phyloP scores from a whole-genome alignment of 139 green algal genomes.

The Nannochloris sp. region DNA sequence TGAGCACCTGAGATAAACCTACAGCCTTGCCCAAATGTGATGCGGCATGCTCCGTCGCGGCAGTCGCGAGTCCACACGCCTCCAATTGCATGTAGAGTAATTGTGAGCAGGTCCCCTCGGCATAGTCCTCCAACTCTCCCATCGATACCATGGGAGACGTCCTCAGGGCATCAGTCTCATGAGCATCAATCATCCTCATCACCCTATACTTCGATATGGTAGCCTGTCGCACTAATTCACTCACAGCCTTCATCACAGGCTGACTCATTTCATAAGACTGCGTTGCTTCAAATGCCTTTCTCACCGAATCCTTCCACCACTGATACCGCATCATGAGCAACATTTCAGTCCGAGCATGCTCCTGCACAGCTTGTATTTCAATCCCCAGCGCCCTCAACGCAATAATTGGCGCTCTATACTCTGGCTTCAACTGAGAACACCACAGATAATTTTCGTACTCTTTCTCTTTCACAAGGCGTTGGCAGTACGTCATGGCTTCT shows the following conservation, averaged over 20 bases:
- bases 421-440: constrained; percentile 41
- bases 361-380: constrained; percentile 48
- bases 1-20: constrained; percentile 53
- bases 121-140: constrained; percentile 56
- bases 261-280: constrained; percentile 31
- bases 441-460: constrained; percentile 70
- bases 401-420: constrained; percentile 45
- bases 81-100: constrained; percentile 50
- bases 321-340: constrained; percentile 55
- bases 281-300: constrained; percentile 22
- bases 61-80: constrained; percentile 8
- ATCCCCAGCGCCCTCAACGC: constrained; percentile 71
- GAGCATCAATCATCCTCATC: constrained; percentile 49
- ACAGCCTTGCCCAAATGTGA: constrained; percentile 69
- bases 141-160: constrained; percentile 39
- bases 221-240: constrained; percentile 14
- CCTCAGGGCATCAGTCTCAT: constrained; percentile 51
- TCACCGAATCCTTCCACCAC: constrained; percentile 73
- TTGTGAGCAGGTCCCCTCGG: constrained; percentile 55
- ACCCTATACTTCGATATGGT: constrained; percentile 52
- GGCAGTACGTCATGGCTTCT: constrained; percentile 12
- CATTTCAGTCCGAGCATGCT: constrained; percentile 33
- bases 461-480: constrained; percentile 26
- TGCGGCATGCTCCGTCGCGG: constrained; percentile 58
- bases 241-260: constrained; percentile 46